A percentile compares a stretch with the other conserved stretches of the same genome.
Conservation (phyloP, 352 stramenopile genomes). For the Globisporangium carolinianum region DNA sequence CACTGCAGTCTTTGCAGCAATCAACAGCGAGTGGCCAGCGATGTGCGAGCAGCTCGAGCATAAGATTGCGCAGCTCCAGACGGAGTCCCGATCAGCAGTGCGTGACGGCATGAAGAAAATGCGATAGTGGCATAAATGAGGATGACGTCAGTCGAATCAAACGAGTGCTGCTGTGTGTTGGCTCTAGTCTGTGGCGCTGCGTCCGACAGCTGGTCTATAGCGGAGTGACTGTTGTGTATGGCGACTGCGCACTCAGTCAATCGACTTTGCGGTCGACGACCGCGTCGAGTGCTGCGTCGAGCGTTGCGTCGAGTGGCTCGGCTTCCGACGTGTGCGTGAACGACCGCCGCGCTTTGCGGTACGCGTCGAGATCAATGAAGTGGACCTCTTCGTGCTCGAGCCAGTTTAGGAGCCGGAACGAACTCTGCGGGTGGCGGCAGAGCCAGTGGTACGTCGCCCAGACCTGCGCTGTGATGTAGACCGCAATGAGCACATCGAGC, state of each 20-base stretch:
- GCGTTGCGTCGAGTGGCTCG: too few species aligned
- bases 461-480: conserved; percentile 82
- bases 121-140: conserved; percentile 12
- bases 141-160: too few species aligned
- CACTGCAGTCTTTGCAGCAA: conserved; percentile 74
- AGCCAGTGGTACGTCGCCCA: conserved; percentile 84
- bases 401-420: conserved; percentile 65
- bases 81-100: conserved; percentile 3
- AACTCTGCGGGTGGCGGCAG: conserved; percentile 18
- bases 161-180: too few species aligned
- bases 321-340: too few species aligned
- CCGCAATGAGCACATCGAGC: conserved; percentile 75
- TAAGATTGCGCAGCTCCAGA: conserved; percentile 22
- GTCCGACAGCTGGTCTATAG: too few species aligned
- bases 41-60: conserved; percentile 61
- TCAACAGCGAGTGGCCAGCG: conserved; percentile 84
- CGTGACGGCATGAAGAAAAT: conserved; percentile 27
- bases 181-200: too few species aligned
- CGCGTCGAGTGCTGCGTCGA: too few species aligned
- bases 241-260: too few species aligned
- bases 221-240: too few species aligned
- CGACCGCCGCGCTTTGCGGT: conserved; percentile 60
- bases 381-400: conserved; percentile 75
- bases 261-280: too few species aligned
- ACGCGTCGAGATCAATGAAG: conserved; percentile 69